These are phyloP conservation scores for Stagonosporopsis tanaceti DNA, from an alignment of 2,329 filamentous ascomycete species.

Conservation along the genomic window DNA sequence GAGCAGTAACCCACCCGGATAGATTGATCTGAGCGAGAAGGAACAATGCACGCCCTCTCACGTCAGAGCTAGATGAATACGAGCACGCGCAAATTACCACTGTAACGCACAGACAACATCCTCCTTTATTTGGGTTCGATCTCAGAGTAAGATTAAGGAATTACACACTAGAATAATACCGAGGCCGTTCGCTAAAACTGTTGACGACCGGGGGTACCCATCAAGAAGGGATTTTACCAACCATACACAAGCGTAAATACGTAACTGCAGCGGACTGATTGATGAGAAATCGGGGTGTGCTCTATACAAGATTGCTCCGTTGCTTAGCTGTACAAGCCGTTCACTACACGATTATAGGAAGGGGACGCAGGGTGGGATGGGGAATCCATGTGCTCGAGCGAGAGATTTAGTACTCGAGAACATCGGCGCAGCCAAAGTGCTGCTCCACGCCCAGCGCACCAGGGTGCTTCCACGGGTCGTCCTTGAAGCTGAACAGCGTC, in stretches of 20 bases:
- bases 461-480: slow-evolving; percentile 83
- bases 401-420: slow-evolving; percentile 47
- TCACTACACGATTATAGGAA: background rate
- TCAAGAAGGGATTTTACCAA: slow-evolving; percentile 12
- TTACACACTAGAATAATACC: slow-evolving; percentile 24
- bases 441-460: slow-evolving; percentile 78
- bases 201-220: slow-evolving; percentile 7
- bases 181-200: slow-evolving; percentile 8
- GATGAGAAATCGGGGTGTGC: background rate
- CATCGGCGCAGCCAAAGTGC: slow-evolving; percentile 73
- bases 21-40: background rate
- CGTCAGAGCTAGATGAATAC: slow-evolving; percentile 12
- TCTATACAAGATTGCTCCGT: background rate
- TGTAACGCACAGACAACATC: slow-evolving; percentile 3
- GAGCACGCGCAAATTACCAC: background rate
- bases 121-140: slow-evolving; percentile 1
- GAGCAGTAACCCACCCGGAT: background rate
- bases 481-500: slow-evolving; percentile 81
- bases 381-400: too few relatives aligned
- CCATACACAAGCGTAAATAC: slow-evolving; percentile 19
- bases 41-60: background rate
- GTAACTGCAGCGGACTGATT: slow-evolving; percentile 13
- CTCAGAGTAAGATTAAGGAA: slow-evolving; percentile 14
- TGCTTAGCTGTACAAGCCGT: background rate
- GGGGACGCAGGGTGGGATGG: background rate